These are phyloP conservation scores for Ambrosiella cleistominuta DNA, from an alignment of 2,329 filamentous ascomycete species.

Conservation along the genomic window DNA sequence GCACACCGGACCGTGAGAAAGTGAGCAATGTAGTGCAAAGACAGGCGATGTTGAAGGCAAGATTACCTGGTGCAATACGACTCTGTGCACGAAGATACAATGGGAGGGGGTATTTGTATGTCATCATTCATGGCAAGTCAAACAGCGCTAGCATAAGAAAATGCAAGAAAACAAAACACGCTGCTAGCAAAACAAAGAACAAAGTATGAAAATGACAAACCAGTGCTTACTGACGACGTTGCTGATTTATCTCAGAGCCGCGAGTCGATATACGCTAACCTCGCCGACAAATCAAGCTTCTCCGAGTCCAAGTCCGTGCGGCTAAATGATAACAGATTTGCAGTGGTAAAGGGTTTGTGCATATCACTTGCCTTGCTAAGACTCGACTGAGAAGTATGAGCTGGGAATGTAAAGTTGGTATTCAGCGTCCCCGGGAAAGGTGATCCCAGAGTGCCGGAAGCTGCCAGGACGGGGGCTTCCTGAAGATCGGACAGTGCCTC, in stretches of 20 bases:
- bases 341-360: slow-evolving; percentile 37
- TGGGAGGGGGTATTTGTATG: neutral
- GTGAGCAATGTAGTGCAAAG: slow-evolving; percentile 3
- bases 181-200: slow-evolving; percentile 1
- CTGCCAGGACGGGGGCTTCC: slow-evolving; percentile 14
- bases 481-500: slow-evolving; percentile 1
- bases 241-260: slow-evolving; percentile 36
- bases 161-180: neutral
- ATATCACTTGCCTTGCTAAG: slow-evolving; percentile 19
- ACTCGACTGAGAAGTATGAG: slow-evolving; percentile 31
- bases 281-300: slow-evolving; percentile 29
- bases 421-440: slow-evolving; percentile 32
- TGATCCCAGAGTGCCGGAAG: slow-evolving; percentile 36
- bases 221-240: slow-evolving; percentile 23
- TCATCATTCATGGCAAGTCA: neutral
- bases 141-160: neutral
- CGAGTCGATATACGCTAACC: slow-evolving; percentile 40
- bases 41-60: neutral
- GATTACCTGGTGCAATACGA: neutral
- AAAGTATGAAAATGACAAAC: neutral
- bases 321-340: slow-evolving; percentile 16
- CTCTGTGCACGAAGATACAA: neutral
- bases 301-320: slow-evolving; percentile 17
- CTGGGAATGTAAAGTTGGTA: slow-evolving; percentile 44
- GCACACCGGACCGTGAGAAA: slow-evolving; percentile 1